Evolutionary conservation across 257 asterid species (phyloP).

Genomic region (Salvia splendens): DNA sequence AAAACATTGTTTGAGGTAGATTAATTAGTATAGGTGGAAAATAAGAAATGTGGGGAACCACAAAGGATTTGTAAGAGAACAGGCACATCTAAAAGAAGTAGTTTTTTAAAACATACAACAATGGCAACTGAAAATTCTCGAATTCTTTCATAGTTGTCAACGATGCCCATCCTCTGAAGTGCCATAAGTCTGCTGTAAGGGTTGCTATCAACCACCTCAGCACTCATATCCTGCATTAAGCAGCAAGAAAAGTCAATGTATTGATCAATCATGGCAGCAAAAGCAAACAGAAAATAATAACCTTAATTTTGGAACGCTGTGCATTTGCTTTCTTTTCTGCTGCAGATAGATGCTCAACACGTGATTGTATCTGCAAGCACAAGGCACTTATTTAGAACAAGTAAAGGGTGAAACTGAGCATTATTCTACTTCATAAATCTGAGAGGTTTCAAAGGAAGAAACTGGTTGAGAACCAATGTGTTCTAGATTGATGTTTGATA

Average conservation of each 20-base stretch:
- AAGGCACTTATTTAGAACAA: slow-evolving; percentile 27
- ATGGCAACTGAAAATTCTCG: slow-evolving; percentile 89
- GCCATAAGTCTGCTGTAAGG: slow-evolving; percentile 99
- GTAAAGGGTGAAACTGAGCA: not conserved
- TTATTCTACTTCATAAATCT: not conserved
- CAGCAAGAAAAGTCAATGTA: slow-evolving; percentile 20
- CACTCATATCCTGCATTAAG: slow-evolving; percentile 74
- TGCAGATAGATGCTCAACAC: slow-evolving; percentile 49
- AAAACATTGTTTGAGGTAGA: too few species aligned
- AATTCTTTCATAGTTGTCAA: slow-evolving; percentile 84
- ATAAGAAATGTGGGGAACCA: not conserved
- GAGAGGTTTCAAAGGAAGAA: slow-evolving; percentile 1
- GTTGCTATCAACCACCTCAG: slow-evolving; percentile 96
- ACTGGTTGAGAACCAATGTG: not conserved
- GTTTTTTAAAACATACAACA: slow-evolving; percentile 60
- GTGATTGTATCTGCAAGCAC: slow-evolving; percentile 56
- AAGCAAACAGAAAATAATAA: slow-evolving; percentile 24
- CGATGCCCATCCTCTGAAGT: slow-evolving; percentile 99
- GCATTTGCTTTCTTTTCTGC: slow-evolving; percentile 46
- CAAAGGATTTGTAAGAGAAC: slow-evolving; percentile 1
- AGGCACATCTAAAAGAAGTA: slow-evolving; percentile 13
- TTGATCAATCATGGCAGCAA: slow-evolving; percentile 8
- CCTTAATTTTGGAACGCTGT: slow-evolving; percentile 82
- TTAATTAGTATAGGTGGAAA: too few species aligned
- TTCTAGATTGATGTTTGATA: not conserved